Percentiles rank a stretch among this genome's conserved stretches.
Conservation (phyloP, 2,329 filamentous ascomycete species). For the Pseudogymnoascus sp. region DNA sequence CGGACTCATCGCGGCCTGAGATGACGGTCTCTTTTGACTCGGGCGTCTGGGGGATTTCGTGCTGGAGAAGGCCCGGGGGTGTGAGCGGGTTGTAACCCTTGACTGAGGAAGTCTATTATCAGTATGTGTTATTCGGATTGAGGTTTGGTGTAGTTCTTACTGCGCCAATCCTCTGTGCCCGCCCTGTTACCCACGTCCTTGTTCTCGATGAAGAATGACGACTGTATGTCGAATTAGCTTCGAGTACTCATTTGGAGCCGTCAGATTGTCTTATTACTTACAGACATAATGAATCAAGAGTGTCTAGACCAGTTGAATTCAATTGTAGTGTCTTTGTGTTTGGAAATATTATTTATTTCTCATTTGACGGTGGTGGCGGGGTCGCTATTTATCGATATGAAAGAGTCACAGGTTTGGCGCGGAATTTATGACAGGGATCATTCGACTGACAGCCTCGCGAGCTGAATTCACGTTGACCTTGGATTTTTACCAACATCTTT, state of each 20-base stretch:
- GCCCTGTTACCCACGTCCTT: constrained; percentile 69
- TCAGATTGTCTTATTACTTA: constrained; percentile 12
- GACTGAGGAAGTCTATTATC: constrained; percentile 40
- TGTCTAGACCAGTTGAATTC: background rate
- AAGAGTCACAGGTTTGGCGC: constrained; percentile 2
- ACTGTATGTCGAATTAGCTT: constrained; percentile 16
- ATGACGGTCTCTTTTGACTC: constrained; percentile 47
- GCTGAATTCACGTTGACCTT: background rate
- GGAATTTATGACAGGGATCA: background rate
- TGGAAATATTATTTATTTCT: constrained; percentile 8
- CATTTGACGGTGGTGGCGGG: background rate
- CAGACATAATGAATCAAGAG: constrained; percentile 15
- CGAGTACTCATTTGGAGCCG: constrained; percentile 4
- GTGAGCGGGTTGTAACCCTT: constrained; percentile 90
- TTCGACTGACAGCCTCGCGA: background rate
- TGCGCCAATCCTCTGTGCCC: constrained; percentile 74
- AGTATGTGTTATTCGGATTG: constrained; percentile 22
- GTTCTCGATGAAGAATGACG: constrained; percentile 68
- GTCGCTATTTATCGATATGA: constrained; percentile 7
- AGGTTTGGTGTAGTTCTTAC: constrained; percentile 40
- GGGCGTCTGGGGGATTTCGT: constrained; percentile 64
- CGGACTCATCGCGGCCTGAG: constrained; percentile 54
- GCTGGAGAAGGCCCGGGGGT: constrained; percentile 87
- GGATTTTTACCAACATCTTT: background rate
- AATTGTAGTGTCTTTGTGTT: background rate